Conservation (phyloP, 192 early-diverging fungal species). For the Chytriomyces sp. region DNA sequence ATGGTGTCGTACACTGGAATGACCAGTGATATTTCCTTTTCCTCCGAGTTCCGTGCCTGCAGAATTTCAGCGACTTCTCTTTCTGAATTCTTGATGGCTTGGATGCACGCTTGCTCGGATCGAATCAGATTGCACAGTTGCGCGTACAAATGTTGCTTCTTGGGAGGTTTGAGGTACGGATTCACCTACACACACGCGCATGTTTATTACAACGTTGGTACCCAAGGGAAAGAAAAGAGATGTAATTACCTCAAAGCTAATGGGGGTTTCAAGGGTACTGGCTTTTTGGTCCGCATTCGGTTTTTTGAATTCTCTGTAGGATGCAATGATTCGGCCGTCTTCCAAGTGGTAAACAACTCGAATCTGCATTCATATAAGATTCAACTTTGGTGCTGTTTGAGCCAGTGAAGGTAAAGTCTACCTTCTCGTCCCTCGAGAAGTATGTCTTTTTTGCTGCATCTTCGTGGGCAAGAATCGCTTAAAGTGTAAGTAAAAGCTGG, state of each 20-base stretch:
- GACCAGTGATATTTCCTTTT: conserved; percentile 52
- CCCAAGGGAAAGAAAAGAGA: background rate
- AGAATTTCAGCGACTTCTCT: conserved; percentile 60
- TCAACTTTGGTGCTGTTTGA: background rate
- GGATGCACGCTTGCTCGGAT: conserved; percentile 52
- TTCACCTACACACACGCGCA: conserved; percentile 39
- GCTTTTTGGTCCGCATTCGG: conserved; percentile 61
- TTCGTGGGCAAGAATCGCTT: conserved; percentile 41
- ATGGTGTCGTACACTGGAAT: conserved; percentile 65
- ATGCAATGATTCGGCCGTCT: conserved; percentile 55
- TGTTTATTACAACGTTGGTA: conserved; percentile 8
- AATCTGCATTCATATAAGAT: conserved; percentile 39
- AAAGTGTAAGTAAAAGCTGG: no score
- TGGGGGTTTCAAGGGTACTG: conserved; percentile 46
- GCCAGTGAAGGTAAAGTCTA: conserved; percentile 17
- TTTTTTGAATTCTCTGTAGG: conserved; percentile 60
- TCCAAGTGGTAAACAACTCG: conserved; percentile 59
- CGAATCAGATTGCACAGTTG: conserved; percentile 53
- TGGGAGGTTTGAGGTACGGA: conserved; percentile 55
- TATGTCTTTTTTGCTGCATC: conserved; percentile 61
- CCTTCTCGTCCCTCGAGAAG: conserved; percentile 59
- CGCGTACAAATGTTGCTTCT: conserved; percentile 61
- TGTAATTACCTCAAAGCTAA: conserved; percentile 36
- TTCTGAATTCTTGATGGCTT: conserved; percentile 56
- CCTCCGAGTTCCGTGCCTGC: conserved; percentile 49